Evolutionary conservation across 2,329 filamentous ascomycete genomes (phyloP).

Genomic region (Diplodia scrobiculata): DNA sequence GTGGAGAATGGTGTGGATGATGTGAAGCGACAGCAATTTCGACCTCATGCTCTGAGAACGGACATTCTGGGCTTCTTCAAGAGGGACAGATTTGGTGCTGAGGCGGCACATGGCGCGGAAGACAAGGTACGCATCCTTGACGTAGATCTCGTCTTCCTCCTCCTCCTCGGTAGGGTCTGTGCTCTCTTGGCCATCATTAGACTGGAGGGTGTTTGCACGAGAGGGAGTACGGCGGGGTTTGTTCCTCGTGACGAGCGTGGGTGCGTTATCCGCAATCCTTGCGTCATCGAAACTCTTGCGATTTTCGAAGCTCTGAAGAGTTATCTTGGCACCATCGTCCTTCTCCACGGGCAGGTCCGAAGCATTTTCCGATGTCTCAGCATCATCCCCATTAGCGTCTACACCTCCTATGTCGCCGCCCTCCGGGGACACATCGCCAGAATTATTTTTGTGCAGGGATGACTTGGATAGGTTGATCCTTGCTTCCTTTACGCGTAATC

Average conservation of each 20-base stretch:
- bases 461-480: slow-evolving; percentile 59
- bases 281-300: slow-evolving; percentile 67
- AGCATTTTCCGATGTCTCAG: slow-evolving; percentile 40
- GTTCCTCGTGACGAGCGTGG: slow-evolving; percentile 66
- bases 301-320: slow-evolving; percentile 69
- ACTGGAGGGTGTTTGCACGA: slow-evolving; percentile 10
- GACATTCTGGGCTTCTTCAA: slow-evolving; percentile 89
- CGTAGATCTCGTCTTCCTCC: slow-evolving; percentile 91
- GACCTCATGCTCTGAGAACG: slow-evolving; percentile 96
- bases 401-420: slow-evolving; percentile 38
- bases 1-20: slow-evolving; percentile 92
- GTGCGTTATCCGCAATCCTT: slow-evolving; percentile 66
- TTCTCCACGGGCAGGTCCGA: slow-evolving; percentile 51
- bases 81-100: slow-evolving; percentile 84
- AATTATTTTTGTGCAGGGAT: slow-evolving; percentile 44
- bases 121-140: slow-evolving; percentile 94
- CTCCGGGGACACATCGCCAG: slow-evolving; percentile 40
- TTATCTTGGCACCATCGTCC: slow-evolving; percentile 61
- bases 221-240: slow-evolving; percentile 40
- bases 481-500: slow-evolving; percentile 84
- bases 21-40: slow-evolving; percentile 90
- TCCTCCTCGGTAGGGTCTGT: slow-evolving; percentile 63
- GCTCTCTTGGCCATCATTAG: slow-evolving; percentile 19
- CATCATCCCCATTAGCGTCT: slow-evolving; percentile 47
- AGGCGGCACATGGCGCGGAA: slow-evolving; percentile 98